Conservation (phyloP, 148 eudicot species). For the Silene conica region DNA sequence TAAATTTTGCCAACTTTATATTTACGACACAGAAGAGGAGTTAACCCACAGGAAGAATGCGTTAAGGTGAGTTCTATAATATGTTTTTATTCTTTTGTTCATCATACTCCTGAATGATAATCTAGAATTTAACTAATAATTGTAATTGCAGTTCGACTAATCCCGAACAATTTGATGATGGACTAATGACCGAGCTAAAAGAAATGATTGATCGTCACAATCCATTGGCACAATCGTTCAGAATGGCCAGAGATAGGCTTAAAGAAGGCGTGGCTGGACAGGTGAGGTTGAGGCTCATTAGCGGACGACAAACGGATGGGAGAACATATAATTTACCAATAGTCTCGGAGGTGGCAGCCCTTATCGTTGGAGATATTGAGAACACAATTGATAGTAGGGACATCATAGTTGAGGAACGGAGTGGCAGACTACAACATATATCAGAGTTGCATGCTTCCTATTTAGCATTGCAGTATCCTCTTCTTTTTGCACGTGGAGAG, state of each 20-base stretch:
- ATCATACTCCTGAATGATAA: no score
- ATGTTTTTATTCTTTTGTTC: no score
- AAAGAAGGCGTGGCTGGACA: not conserved
- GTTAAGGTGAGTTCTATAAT: no score
- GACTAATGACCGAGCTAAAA: not conserved
- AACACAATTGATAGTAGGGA: not conserved
- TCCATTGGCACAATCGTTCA: not conserved
- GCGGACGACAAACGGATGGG: not conserved
- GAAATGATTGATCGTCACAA: conserved; percentile 1
- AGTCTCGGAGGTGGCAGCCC: not conserved
- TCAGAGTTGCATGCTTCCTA: not conserved
- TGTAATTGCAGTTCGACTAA: not conserved
- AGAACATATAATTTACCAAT: conserved; percentile 2
- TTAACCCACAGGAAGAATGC: no score
- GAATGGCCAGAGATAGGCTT: not conserved
- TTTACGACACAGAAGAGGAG: no score
- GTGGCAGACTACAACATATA: not conserved
- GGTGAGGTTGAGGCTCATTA: not conserved
- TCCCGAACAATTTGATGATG: not conserved
- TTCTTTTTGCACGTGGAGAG: conserved; percentile 6
- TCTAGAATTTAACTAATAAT: no score
- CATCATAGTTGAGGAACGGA: not conserved
- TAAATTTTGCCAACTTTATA: no score
- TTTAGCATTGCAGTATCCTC: not conserved
- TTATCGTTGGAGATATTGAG: not conserved